Evolutionary conservation across 2,329 filamentous ascomycete genomes (phyloP).

Genomic region (Phialocephala subalpina): DNA sequence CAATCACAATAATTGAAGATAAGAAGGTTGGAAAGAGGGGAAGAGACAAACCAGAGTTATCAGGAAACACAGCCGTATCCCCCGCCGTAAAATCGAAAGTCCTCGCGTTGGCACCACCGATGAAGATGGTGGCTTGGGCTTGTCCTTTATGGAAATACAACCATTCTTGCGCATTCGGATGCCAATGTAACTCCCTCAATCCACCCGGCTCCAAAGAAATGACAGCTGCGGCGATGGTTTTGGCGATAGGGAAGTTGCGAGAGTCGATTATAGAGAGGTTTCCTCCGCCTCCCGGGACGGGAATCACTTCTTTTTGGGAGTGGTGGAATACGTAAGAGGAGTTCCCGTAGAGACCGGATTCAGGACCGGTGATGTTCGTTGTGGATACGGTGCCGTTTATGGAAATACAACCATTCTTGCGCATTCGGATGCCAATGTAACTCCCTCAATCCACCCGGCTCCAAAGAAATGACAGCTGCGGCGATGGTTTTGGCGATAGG

Average conservation of each 20-base stretch:
- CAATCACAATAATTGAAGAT: background rate
- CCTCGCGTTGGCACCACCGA: constrained; percentile 64
- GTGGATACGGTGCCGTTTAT: constrained; percentile 63
- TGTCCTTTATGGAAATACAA: constrained; percentile 72
- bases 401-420: constrained; percentile 78
- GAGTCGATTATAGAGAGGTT: constrained; percentile 71
- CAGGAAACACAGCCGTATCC: constrained; percentile 74
- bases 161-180: constrained; percentile 66
- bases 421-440: constrained; percentile 60
- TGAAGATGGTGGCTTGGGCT: constrained; percentile 70
- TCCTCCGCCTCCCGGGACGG: constrained; percentile 67
- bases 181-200: constrained; percentile 68
- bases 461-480: constrained; percentile 68
- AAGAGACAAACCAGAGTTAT: constrained; percentile 59
- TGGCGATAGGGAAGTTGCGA: constrained; percentile 71
- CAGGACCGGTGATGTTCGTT: constrained; percentile 53
- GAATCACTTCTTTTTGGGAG: constrained; percentile 48
- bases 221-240: constrained; percentile 70
- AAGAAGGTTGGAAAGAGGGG: no score
- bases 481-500: constrained; percentile 72
- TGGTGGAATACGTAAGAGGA: constrained; percentile 69
- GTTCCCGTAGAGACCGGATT: constrained; percentile 60
- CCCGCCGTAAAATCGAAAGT: constrained; percentile 73
- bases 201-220: constrained; percentile 70
- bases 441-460: constrained; percentile 70